Conservation (phyloP, 73 alveolate genomes). For the Symbiodinium pilosum region DNA sequence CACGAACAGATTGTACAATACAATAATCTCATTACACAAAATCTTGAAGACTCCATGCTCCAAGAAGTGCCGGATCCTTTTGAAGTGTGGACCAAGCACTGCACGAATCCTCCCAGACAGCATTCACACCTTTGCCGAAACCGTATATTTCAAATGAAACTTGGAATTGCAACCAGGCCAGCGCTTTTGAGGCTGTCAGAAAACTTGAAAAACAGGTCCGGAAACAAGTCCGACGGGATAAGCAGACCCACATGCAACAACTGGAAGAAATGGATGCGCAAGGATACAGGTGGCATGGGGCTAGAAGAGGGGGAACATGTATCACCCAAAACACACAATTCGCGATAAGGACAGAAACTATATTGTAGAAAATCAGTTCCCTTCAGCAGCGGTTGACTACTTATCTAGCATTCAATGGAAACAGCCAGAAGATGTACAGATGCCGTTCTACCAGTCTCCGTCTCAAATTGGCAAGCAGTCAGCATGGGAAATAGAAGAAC, state of each 20-base stretch:
- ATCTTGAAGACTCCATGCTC: not conserved
- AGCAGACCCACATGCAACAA: not conserved
- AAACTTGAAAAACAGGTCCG: not conserved
- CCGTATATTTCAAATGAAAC: not conserved
- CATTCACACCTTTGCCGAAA: not conserved
- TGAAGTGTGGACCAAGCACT: not conserved
- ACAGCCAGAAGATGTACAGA: not conserved
- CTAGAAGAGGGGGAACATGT: not conserved
- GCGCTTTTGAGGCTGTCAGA: not conserved
- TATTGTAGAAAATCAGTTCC: not conserved
- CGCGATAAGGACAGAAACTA: not conserved
- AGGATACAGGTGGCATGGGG: not conserved
- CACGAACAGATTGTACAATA: not conserved
- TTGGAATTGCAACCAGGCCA: not conserved
- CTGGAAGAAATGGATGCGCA: slow-evolving; percentile 1
- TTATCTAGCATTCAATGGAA: not conserved
- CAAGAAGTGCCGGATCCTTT: not conserved
- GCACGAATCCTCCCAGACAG: not conserved
- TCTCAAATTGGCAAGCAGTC: not conserved
- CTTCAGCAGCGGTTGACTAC: not conserved
- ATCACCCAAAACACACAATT: not conserved
- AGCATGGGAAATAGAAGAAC: not conserved
- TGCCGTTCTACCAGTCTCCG: not conserved
- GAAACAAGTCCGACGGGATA: not conserved
- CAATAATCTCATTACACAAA: not conserved